Percentiles rank a stretch among this genome's conserved stretches.
Conservation (phyloP, 2,329 filamentous ascomycete genomes). For the Cladosporium halotolerans region DNA sequence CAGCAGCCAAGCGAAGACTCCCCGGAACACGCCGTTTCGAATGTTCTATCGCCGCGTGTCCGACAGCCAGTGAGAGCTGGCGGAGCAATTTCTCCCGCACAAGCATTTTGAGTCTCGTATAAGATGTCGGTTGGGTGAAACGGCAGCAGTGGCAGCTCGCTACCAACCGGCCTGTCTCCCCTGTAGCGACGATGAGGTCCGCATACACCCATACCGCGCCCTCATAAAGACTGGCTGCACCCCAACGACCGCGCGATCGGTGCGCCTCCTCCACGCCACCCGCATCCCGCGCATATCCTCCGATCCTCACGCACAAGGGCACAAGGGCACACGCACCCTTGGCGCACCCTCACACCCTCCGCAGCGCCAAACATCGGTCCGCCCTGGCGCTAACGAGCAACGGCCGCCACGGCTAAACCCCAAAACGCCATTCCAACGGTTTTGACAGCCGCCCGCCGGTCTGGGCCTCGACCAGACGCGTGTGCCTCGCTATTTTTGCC, state of each 20-base stretch:
- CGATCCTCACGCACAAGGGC: neutral
- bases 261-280: too few relatives aligned
- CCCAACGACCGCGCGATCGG: too few relatives aligned
- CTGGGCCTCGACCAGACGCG: conserved; percentile 11
- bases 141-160: too few relatives aligned
- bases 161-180: too few relatives aligned
- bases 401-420: neutral
- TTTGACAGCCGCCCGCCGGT: conserved; percentile 10
- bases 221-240: too few relatives aligned
- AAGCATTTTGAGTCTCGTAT: neutral
- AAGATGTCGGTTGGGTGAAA: neutral
- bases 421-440: conserved; percentile 1
- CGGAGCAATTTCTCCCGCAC: neutral
- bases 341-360: conserved; percentile 2
- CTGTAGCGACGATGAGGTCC: too few relatives aligned
- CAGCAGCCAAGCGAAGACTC: too few relatives aligned
- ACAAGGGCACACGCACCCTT: too few relatives aligned
- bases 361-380: conserved; percentile 3
- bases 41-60: neutral
- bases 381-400: conserved; percentile 5
- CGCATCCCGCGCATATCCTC: neutral
- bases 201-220: too few relatives aligned
- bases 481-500: conserved; percentile 11
- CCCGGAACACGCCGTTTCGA: neutral
- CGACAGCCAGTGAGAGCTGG: neutral